These are phyloP conservation scores for Bryoerythrophyllum caledonicum DNA, from an alignment of 225 moss, liverwort and hornwort genomes.

Conservation along the genomic window DNA sequence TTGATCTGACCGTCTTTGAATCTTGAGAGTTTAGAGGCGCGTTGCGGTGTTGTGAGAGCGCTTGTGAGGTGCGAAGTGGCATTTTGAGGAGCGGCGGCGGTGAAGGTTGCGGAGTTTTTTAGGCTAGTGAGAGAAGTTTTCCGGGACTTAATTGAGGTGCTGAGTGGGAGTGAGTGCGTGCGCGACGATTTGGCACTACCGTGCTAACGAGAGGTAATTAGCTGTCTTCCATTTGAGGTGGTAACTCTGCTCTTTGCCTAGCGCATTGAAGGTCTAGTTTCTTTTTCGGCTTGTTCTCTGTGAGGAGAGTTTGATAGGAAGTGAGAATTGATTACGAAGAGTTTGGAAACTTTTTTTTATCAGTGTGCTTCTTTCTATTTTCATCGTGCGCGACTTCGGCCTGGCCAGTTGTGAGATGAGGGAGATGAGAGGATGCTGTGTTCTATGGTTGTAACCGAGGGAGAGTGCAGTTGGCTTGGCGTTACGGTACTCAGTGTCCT, in stretches of 20 bases:
- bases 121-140: background rate
- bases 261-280: background rate
- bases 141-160: constrained; percentile 12
- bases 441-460: background rate
- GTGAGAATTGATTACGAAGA: background rate
- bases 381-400: background rate
- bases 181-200: background rate
- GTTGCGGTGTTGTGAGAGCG: background rate
- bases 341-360: background rate
- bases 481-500: background rate
- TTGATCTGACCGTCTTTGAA: background rate
- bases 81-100: background rate
- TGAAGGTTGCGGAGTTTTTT: background rate
- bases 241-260: background rate
- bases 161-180: too few relatives aligned
- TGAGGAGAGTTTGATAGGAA: background rate
- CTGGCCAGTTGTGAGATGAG: background rate
- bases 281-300: background rate
- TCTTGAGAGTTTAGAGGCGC: background rate
- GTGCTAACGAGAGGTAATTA: constrained; percentile 18
- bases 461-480: background rate
- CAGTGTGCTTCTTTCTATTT: constrained; percentile 3
- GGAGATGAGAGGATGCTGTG: background rate
- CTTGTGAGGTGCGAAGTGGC: background rate
- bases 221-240: background rate